A percentile compares a stretch with the other conserved stretches of the same genome.
Evolutionary conservation across 1,284 basidiomycete species (phyloP).

Genomic region (Meira miltonrushii): DNA sequence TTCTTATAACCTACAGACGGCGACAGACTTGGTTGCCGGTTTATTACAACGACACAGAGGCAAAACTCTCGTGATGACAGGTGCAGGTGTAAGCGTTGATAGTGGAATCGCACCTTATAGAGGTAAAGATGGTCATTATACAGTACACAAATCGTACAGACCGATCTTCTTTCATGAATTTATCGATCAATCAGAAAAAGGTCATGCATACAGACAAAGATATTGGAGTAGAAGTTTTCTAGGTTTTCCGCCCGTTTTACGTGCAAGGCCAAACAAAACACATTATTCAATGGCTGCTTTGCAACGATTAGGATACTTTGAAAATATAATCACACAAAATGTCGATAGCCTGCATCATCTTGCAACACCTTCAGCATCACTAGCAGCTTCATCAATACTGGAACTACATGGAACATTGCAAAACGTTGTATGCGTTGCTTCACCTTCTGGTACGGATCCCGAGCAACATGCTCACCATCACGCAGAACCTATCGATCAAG

Average conservation of each 20-base stretch:
- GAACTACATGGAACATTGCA: slow-evolving; percentile 44
- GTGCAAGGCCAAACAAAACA: slow-evolving; percentile 42
- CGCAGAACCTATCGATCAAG: slow-evolving; percentile 8
- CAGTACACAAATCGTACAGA: slow-evolving; percentile 42
- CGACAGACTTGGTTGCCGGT: slow-evolving; percentile 24
- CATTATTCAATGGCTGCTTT: slow-evolving; percentile 48
- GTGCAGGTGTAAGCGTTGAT: slow-evolving; percentile 49
- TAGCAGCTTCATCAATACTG: slow-evolving; percentile 35
- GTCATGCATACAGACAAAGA: slow-evolving; percentile 31
- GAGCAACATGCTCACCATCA: not conserved
- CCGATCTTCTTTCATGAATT: slow-evolving; percentile 52
- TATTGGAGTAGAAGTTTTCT: slow-evolving; percentile 51
- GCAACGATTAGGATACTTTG: slow-evolving; percentile 38
- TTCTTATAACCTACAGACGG: slow-evolving; percentile 27
- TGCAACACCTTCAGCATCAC: slow-evolving; percentile 31
- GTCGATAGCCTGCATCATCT: slow-evolving; percentile 50
- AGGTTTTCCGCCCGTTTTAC: slow-evolving; percentile 18
- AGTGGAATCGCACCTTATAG: slow-evolving; percentile 51
- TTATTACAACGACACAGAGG: slow-evolving; percentile 28
- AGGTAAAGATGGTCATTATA: slow-evolving; percentile 44
- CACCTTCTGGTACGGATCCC: slow-evolving; percentile 1
- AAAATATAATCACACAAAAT: slow-evolving; percentile 48
- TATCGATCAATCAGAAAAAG: slow-evolving; percentile 24
- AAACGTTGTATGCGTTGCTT: slow-evolving; percentile 25
- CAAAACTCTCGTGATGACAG: slow-evolving; percentile 35